Base-by-base conservation (phyloP, 1,139 yeast species). In the Chernovozyma sophiae-reginae region DNA sequence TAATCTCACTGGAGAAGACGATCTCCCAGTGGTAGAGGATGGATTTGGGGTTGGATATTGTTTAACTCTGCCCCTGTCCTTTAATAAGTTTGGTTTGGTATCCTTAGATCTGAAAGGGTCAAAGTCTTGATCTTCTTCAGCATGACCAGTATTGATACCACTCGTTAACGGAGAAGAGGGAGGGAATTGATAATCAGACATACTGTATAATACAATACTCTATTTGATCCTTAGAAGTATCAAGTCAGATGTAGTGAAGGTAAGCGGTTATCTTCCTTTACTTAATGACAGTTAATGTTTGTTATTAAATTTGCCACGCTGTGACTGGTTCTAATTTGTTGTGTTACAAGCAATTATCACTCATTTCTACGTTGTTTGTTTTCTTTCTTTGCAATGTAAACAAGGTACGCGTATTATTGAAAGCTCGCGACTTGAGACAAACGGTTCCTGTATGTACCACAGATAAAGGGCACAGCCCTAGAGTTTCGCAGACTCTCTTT, bases 161-260 rank as follows among this genome's bases (percentile, higher is more conserved):
- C 10, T 26, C 37, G 68, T 54, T 41, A 77, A 66, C 2, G 86
- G 85, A 23, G 85, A 79, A 20, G 85, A 78, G 16, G 86, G 86
- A 11, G 83, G 84, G 54, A 77, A 79, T 51, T 71, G 79, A 34
- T 56, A 54, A 14, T n/a, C 25, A 28, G 55, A 46, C 55, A 51
- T 45, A 26, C 6, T 26, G n/a, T n/a, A n/a, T n/a, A n/a, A n/a
- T n/a, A n/a, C n/a, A n/a, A n/a, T n/a, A n/a, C n/a, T n/a, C n/a
- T n/a, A n/a, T n/a, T n/a, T n/a, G n/a, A n/a, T n/a, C n/a, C n/a
- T n/a, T n/a, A n/a, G n/a, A n/a, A n/a, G n/a, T n/a, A n/a, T n/a
- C n/a, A n/a, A n/a, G n/a, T n/a, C n/a, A n/a, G n/a, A n/a, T n/a
- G n/a, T n/a, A n/a, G n/a, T n/a, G n/a, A n/a, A n/a, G n/a, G n/a